Conservation (phyloP, 306 rosid species). For the Rubus parviflorus region DNA sequence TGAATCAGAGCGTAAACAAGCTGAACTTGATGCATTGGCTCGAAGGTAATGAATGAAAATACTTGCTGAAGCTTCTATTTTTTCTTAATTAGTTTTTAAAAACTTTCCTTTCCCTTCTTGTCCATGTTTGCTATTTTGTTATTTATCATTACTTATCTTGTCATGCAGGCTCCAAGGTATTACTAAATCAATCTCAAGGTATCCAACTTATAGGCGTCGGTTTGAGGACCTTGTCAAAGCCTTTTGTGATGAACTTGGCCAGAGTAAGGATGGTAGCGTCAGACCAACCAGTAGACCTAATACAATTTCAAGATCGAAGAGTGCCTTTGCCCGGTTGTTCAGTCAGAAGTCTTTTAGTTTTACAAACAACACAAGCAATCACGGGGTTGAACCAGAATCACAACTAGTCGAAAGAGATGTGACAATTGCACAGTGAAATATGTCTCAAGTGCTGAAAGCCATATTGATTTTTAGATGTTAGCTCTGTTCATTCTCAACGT, state of each 20-base stretch:
- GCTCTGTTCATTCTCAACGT: neutral
- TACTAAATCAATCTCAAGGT: slow-evolving; percentile 86
- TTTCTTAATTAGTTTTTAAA: neutral
- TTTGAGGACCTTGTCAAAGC: slow-evolving; percentile 55
- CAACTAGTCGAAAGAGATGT: slow-evolving; percentile 40
- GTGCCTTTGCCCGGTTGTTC: slow-evolving; percentile 67
- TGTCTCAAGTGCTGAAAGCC: neutral
- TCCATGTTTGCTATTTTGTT: neutral
- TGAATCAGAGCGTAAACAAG: slow-evolving; percentile 75
- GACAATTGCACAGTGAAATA: slow-evolving; percentile 32
- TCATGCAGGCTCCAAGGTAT: slow-evolving; percentile 77
- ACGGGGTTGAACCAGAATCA: slow-evolving; percentile 53
- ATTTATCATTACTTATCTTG: slow-evolving; percentile 6
- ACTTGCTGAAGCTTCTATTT: neutral
- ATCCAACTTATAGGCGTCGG: slow-evolving; percentile 77
- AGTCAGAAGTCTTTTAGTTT: slow-evolving; percentile 59
- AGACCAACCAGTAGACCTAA: slow-evolving; percentile 9
- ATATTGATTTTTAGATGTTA: slow-evolving; percentile 9
- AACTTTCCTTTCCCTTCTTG: neutral
- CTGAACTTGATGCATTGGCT: slow-evolving; percentile 85
- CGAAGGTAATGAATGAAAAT: slow-evolving; percentile 59
- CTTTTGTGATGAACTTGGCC: slow-evolving; percentile 52
- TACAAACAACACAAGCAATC: slow-evolving; percentile 37
- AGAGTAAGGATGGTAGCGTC: slow-evolving; percentile 35
- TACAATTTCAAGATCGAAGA: slow-evolving; percentile 65